phyloP scores from a whole-genome alignment of 176 grass and related monocot species.

The Thinopyrum elongatum region DNA sequence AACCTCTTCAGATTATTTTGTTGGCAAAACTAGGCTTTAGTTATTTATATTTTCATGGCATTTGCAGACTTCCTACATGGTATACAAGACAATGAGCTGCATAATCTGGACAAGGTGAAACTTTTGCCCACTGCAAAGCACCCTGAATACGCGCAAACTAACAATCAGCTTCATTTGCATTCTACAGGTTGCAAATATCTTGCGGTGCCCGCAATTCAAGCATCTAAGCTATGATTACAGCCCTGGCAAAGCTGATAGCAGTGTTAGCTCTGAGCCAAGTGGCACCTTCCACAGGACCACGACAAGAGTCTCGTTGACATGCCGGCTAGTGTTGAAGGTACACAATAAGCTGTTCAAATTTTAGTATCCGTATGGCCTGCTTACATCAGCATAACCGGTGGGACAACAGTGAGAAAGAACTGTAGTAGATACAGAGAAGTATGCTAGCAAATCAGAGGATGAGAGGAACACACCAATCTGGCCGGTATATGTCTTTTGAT shows the following conservation, averaged over 20 bases:
- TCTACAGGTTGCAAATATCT: constrained; percentile 60
- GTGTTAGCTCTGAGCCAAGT: constrained; percentile 32
- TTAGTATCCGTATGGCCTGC: constrained; percentile 12
- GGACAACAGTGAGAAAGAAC: neutral
- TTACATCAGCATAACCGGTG: neutral
- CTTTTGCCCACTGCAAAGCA: neutral
- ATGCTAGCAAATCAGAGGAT: neutral
- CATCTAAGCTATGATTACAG: neutral
- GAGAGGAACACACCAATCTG: neutral
- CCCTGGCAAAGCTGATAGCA: constrained; percentile 13
- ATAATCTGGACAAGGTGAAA: constrained; percentile 71
- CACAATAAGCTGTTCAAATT: constrained; percentile 83
- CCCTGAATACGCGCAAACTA: neutral
- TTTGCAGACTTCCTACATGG: constrained; percentile 84
- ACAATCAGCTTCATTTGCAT: neutral
- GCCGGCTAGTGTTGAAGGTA: constrained; percentile 84
- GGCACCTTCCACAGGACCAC: constrained; percentile 39
- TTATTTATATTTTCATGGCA: constrained; percentile 12
- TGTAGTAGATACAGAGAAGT: neutral
- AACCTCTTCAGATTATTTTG: neutral
- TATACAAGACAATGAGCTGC: constrained; percentile 70
- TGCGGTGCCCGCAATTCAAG: constrained; percentile 45
- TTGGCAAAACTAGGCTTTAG: neutral
- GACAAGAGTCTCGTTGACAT: constrained; percentile 76
- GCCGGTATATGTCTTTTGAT: neutral